Percentiles rank a stretch among this genome's conserved stretches.
These are phyloP conservation scores for Ceratocystis eucalypticola DNA, from an alignment of 2,329 filamentous ascomycete species.

Conservation along the genomic window DNA sequence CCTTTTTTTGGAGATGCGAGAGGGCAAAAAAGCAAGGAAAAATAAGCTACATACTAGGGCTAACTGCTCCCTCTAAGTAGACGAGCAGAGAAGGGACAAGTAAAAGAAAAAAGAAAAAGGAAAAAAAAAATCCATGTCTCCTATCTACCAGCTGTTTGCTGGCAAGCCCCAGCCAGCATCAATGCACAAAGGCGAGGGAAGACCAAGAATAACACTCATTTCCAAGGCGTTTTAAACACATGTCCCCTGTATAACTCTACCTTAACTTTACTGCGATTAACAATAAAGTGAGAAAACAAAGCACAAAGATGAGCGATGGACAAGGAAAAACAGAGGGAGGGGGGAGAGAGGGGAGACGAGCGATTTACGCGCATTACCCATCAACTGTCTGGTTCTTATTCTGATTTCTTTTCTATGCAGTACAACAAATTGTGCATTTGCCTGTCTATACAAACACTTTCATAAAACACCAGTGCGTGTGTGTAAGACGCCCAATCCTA, in stretches of 20 bases:
- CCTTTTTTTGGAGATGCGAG: neutral
- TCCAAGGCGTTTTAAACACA: neutral
- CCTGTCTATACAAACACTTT: neutral
- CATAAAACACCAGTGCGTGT: neutral
- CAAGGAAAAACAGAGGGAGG: neutral
- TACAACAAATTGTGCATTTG: neutral
- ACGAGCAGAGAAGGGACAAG: neutral
- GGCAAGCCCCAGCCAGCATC: neutral
- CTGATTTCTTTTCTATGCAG: neutral
- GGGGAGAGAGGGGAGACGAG: neutral
- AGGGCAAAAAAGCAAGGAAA: neutral
- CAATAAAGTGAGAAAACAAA: neutral
- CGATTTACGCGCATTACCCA: neutral
- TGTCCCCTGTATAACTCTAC: neutral
- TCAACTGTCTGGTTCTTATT: neutral
- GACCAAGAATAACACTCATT: neutral
- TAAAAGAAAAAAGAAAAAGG: neutral
- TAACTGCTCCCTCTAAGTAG: neutral
- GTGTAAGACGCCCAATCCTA: neutral
- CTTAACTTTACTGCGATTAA: neutral
- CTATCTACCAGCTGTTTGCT: neutral
- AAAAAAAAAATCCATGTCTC: no score
- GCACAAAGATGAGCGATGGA: neutral
- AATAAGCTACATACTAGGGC: slow-evolving; percentile 2
- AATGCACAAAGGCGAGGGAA: neutral